Evolutionary conservation across 2,329 filamentous ascomycete species (phyloP), one percentile per base, ranked within the genome.

Genomic region (Neophaeococcomyces mojaviensis): DNA sequence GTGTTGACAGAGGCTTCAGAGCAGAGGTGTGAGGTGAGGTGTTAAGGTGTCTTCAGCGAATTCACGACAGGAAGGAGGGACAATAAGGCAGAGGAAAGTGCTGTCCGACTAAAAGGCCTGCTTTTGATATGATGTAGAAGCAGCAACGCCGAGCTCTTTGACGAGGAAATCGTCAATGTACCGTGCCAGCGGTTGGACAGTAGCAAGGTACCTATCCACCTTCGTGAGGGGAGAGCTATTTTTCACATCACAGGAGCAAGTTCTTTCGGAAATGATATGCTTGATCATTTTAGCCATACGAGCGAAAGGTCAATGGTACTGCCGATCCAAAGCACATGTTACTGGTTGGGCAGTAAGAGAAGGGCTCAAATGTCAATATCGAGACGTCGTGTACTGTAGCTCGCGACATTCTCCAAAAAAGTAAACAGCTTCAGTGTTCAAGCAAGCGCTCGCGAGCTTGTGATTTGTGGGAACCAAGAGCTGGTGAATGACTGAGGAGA

Each of bases 191-290:
- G 10, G 24, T 28, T 28, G 24, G 24, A 28, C 24, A 28, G 24
- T 28, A 28, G 24, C 24, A 10, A 28, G 24, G 10, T 28, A 28
- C 24, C 24, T 28, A 35, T 12, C 32, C 13, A 34, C 30, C 39
- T 20, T 19, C 15, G 16, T 34, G 15, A 30, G 20, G 30, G 39
- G 15, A 22, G 18, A 43, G 12, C 12, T 15, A 12, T 32, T 33
- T 19, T 30, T 44, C 30, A 39, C 18, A 44, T 44, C 41, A 44
- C 41, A 36, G 26, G 41, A 22, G n/a, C 32, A 13, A 18, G 8
- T 18, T 4, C 7, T 28, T 44, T 28, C 19, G 41, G 33, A 6
- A 36, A 30, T 44, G 41, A 44, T 44, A 22, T 13, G 28, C 33
- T 20, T 19, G 10, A 28, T 5, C 24, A 28, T 10, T 28, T 28